These are phyloP conservation scores for Physaria fendleri DNA, from an alignment of 345 rosid genomes.

Conservation along the genomic window DNA sequence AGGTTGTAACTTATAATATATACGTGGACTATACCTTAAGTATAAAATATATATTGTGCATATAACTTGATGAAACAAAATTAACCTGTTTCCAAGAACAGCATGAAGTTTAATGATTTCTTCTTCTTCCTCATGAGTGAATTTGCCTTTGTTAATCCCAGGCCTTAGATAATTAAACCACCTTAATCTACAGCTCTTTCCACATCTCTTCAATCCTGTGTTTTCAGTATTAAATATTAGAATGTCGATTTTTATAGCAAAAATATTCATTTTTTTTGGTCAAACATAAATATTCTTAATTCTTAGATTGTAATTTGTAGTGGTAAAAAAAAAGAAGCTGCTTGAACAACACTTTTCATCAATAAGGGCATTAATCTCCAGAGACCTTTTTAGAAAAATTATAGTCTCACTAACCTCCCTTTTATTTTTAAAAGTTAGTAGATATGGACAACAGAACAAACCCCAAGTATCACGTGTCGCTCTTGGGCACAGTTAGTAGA, in stretches of 20 bases:
- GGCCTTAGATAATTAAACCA: conserved; percentile 31
- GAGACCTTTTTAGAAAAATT: too few relatives aligned
- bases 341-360: neutral
- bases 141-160: conserved; percentile 29
- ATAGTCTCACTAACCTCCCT: too few relatives aligned
- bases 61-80: neutral
- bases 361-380: neutral
- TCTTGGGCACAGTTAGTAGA: neutral
- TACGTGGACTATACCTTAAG: neutral
- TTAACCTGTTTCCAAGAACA: conserved; percentile 23
- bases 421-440: neutral
- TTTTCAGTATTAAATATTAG: neutral
- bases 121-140: conserved; percentile 27
- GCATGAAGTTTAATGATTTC: conserved; percentile 21
- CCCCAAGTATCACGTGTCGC: conserved; percentile 1
- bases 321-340: conserved; percentile 22
- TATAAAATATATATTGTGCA: neutral
- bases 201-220: conserved; percentile 26
- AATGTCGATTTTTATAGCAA: neutral
- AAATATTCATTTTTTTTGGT: too few relatives aligned
- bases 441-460: neutral
- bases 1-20: neutral
- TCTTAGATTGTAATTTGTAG: too few relatives aligned
- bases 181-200: conserved; percentile 31
- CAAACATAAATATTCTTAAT: too few relatives aligned